These are phyloP conservation scores for Sugiyamaella smithiae DNA, from an alignment of 805 yeast species.

Conservation along the genomic window DNA sequence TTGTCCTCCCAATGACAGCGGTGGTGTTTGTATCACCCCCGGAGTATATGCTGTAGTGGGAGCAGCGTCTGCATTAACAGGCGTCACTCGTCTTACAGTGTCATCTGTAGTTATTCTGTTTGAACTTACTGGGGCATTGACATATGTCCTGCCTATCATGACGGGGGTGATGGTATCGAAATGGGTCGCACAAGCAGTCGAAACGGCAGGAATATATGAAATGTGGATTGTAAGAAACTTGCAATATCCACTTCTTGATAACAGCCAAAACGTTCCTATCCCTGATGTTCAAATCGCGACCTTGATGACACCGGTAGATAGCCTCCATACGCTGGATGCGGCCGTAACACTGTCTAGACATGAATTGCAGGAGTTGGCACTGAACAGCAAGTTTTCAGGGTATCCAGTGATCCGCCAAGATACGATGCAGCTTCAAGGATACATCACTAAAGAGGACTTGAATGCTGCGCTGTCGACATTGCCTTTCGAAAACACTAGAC, in stretches of 20 bases:
- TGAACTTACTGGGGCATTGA: conserved; percentile 82
- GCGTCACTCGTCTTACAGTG: conserved; percentile 76
- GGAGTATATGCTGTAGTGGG: conserved; percentile 89
- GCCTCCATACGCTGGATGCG: conserved; percentile 34
- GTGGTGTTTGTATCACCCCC: conserved; percentile 64
- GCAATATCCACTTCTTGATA: conserved; percentile 43
- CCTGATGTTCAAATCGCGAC: conserved; percentile 38
- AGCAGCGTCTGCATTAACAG: conserved; percentile 78
- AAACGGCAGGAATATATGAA: conserved; percentile 61
- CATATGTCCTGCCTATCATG: conserved; percentile 84
- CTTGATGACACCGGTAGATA: conserved; percentile 37
- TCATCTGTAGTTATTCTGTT: conserved; percentile 76
- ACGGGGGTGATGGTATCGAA: conserved; percentile 72
- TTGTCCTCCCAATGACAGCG: conserved; percentile 39
- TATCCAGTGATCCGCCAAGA: conserved; percentile 45
- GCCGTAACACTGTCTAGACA: conserved; percentile 27
- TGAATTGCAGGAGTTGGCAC: conserved; percentile 8
- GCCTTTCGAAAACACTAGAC: background rate
- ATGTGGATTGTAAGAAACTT: conserved; percentile 43
- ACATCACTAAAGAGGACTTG: conserved; percentile 41
- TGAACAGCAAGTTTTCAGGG: conserved; percentile 29
- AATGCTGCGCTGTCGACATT: conserved; percentile 28
- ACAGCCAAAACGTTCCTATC: conserved; percentile 40
- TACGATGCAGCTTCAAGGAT: conserved; percentile 41
- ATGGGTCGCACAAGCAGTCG: conserved; percentile 63